These are phyloP conservation scores for Artemisia tridentata DNA, from an alignment of 129 eudicot species.

Conservation along the genomic window DNA sequence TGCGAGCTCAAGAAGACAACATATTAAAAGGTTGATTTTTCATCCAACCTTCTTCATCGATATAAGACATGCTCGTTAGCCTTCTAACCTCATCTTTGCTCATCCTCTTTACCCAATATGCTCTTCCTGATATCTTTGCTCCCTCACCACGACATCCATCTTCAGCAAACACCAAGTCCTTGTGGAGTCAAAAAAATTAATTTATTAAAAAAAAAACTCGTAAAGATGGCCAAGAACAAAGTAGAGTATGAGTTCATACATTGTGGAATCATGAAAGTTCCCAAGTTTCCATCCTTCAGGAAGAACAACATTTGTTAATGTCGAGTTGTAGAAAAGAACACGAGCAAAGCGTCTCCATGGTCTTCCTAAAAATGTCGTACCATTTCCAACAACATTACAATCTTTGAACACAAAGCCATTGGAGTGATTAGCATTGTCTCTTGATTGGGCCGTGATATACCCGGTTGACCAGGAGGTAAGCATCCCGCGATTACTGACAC, in stretches of 20 bases:
- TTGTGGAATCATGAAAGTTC: slow-evolving; percentile 9
- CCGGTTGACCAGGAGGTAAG: slow-evolving; percentile 34
- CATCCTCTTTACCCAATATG: no score
- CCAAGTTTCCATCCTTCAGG: slow-evolving; percentile 60
- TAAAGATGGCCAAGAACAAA: neutral
- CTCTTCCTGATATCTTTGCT: no score
- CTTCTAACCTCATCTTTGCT: no score
- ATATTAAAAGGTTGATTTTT: no score
- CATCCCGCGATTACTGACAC: slow-evolving; percentile 44
- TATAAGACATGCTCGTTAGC: no score
- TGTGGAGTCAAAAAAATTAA: neutral
- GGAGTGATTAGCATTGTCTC: slow-evolving; percentile 26
- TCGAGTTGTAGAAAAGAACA: slow-evolving; percentile 55
- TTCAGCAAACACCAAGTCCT: slow-evolving; percentile 46
- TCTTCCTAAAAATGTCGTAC: slow-evolving; percentile 58
- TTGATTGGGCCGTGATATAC: slow-evolving; percentile 69
- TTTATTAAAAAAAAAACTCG: no score
- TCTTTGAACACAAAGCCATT: slow-evolving; percentile 69
- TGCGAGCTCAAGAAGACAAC: no score
- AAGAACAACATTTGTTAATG: slow-evolving; percentile 39
- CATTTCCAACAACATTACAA: slow-evolving; percentile 53
- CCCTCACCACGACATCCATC: slow-evolving; percentile 49
- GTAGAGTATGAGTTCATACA: slow-evolving; percentile 8
- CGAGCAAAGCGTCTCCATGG: slow-evolving; percentile 69
- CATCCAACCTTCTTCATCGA: no score